Evolutionary conservation across 352 stramenopile species (phyloP).

Genomic region (Phytophthora pinifolia): DNA sequence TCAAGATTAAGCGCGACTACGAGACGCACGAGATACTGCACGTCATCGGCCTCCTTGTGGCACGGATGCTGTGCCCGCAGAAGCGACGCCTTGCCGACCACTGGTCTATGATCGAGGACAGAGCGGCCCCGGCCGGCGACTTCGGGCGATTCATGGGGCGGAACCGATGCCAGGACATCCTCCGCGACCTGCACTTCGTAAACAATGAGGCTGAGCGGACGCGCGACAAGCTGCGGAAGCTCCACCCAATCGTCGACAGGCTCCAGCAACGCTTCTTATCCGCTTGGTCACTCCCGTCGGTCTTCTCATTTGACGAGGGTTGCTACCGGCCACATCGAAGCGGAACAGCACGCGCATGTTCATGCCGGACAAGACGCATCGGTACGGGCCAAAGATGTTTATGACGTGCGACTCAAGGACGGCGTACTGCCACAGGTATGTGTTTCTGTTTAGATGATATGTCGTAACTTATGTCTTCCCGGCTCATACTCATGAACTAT

Average conservation of each 20-base stretch:
- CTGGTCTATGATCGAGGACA: too few species aligned
- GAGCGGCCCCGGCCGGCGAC: too few species aligned
- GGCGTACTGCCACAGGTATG: slow-evolving; percentile 16
- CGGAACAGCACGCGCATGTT: slow-evolving; percentile 36
- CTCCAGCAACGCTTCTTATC: slow-evolving; percentile 11
- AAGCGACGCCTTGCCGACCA: too few species aligned
- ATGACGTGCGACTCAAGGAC: slow-evolving; percentile 31
- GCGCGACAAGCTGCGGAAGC: slow-evolving; percentile 17
- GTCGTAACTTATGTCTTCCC: slow-evolving; percentile 10
- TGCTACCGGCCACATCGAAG: slow-evolving; percentile 24
- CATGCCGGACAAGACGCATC: slow-evolving; percentile 37
- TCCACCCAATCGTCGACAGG: slow-evolving; percentile 6
- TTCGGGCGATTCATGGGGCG: too few species aligned
- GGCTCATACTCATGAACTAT: neutral
- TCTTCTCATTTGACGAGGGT: slow-evolving; percentile 32
- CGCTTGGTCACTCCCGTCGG: slow-evolving; percentile 6
- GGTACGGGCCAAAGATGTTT: slow-evolving; percentile 31
- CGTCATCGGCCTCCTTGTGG: too few species aligned
- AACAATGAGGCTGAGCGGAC: too few species aligned
- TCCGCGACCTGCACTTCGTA: too few species aligned
- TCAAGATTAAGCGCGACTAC: neutral
- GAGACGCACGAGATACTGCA: neutral
- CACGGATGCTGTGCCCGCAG: too few species aligned
- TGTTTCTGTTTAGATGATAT: neutral
- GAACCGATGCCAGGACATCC: too few species aligned